Conservation (phyloP, 352 stramenopile species). For the Pythium angustatum region DNA sequence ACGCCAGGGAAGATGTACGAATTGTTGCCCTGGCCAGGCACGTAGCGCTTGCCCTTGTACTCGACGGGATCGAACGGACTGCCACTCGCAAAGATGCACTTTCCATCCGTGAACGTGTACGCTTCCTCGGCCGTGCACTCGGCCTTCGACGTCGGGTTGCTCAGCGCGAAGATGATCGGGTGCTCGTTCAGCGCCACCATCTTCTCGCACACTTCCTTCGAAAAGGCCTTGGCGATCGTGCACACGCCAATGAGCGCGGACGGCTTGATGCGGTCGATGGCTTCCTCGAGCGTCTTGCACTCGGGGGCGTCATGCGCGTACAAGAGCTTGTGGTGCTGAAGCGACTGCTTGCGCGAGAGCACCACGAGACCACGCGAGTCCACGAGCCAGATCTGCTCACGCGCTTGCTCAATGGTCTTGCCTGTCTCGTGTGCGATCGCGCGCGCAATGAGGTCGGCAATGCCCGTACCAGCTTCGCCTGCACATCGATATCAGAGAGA, state of each 20-base stretch:
- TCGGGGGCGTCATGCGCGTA: conserved; percentile 83
- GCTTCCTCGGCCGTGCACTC: conserved; percentile 97
- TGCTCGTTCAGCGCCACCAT: conserved; percentile 87
- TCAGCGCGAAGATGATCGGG: conserved; percentile 97
- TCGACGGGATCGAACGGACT: conserved; percentile 95
- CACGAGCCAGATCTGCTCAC: conserved; percentile 91
- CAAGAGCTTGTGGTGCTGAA: conserved; percentile 90
- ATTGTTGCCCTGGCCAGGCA: conserved; percentile 94
- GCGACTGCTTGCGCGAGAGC: conserved; percentile 62
- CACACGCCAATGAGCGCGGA: conserved; percentile 95
- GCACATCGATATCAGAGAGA: conserved; percentile 3
- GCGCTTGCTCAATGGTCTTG: conserved; percentile 86
- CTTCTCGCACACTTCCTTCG: conserved; percentile 79
- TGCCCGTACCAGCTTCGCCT: conserved; percentile 91
- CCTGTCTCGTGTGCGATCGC: conserved; percentile 89
- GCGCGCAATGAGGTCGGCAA: conserved; percentile 92
- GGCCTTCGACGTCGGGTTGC: conserved; percentile 95
- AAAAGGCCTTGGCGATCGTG: conserved; percentile 92
- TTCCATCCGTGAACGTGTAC: conserved; percentile 95
- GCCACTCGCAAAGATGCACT: conserved; percentile 95
- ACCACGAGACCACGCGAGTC: conserved; percentile 91
- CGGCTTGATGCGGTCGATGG: conserved; percentile 88
- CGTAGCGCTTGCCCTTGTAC: conserved; percentile 83
- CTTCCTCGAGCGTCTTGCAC: conserved; percentile 65
- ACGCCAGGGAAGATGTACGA: conserved; percentile 98